Base-by-base conservation (phyloP, 352 stramenopile species). In the Phytopythium montanum region DNA sequence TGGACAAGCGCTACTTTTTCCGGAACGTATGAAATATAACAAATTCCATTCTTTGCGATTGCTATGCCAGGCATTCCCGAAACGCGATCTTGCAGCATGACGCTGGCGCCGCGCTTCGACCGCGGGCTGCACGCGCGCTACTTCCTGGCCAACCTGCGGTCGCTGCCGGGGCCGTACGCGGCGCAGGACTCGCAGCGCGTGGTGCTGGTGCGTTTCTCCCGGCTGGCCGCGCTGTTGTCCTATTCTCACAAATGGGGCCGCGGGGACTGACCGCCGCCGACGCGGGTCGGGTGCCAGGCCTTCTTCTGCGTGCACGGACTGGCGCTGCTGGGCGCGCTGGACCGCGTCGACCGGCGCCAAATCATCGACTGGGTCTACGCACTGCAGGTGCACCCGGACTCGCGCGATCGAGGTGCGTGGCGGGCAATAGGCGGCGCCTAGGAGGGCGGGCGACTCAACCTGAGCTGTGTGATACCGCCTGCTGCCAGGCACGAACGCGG, bases 361-460 rank as follows among this genome's bases (percentile, higher is more conserved):
- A 74, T 96, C 62, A 75, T 96, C 55, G 85, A 96, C 52, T 96
- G 85, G 85, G 73, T 96, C 45, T 95, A 95, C 62, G 81, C 70
- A 54, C 69, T 95, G 44, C 87, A 96, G 58, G 76, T 95, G 54
- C 69, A 85, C 53, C 82, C 82, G 2, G 82, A 94, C 59, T 73
- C 69, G 42, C 68, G 66, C 33, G 82, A 92, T 54, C 71, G 64
- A 42, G 79, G 82, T 86, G 48, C 41, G 75, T 33, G 7, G 3
- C 14, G 36, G 14, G 12, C 21, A 4, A 28, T 8, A 14, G 2
- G 5, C 14, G 12, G 12, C 28, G 36, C 16, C 5, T 5, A 21
- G 8, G 36, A 14, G 33, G 1, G 36, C 19, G 2, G 10, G 18
- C 41, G 13, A 2, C 14, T n/a, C 19, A 25, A 3, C 31, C 18